Evolutionary conservation across 73 alveolate genomes (phyloP).

Genomic region (Paramecium biaurelia): DNA sequence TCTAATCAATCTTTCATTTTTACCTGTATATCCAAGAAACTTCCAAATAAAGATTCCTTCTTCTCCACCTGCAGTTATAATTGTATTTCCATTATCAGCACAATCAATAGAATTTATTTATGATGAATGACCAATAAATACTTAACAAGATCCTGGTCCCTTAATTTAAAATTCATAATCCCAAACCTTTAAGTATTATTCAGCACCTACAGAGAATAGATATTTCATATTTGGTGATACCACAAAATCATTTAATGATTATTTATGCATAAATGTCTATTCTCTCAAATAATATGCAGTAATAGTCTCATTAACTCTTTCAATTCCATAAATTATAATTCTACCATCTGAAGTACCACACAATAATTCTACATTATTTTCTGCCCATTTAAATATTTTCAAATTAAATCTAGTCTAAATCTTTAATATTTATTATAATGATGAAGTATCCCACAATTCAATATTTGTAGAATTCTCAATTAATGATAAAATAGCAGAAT

Average conservation of each 20-base stretch:
- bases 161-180: slow-evolving; percentile 58
- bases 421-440: slow-evolving; percentile 42
- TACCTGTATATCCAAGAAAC: slow-evolving; percentile 61
- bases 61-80: slow-evolving; percentile 67
- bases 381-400: slow-evolving; percentile 52
- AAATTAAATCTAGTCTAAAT: not conserved
- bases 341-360: slow-evolving; percentile 47
- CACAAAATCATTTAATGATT: slow-evolving; percentile 45
- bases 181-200: slow-evolving; percentile 49
- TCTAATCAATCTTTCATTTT: slow-evolving; percentile 49
- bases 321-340: slow-evolving; percentile 54
- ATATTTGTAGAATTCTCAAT: slow-evolving; percentile 50
- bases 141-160: slow-evolving; percentile 64
- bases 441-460: slow-evolving; percentile 50
- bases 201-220: slow-evolving; percentile 60
- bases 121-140: slow-evolving; percentile 44
- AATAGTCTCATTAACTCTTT: slow-evolving; percentile 44
- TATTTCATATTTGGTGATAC: slow-evolving; percentile 54
- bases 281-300: slow-evolving; percentile 55
- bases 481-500: slow-evolving; percentile 29
- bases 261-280: slow-evolving; percentile 47
- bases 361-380: slow-evolving; percentile 43
- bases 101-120: slow-evolving; percentile 35
- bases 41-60: slow-evolving; percentile 72
- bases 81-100: slow-evolving; percentile 56